A percentile compares a stretch with the other conserved stretches of the same genome.
Evolutionary conservation across 352 stramenopile species (phyloP).

Genomic region (Stramenopiles sp.): DNA sequence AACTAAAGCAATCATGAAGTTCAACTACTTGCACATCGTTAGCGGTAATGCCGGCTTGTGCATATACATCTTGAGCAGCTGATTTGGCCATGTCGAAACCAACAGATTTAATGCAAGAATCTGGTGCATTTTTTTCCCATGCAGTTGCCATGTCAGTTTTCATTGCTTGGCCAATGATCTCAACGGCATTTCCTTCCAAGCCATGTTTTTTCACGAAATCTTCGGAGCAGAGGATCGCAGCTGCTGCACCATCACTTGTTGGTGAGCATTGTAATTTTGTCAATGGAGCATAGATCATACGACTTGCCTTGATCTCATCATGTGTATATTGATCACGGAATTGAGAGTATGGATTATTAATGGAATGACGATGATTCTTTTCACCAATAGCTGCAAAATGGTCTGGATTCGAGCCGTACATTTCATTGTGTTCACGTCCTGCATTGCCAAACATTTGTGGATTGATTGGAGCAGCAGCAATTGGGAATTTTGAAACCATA

Average conservation of each 20-base stretch:
- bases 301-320: constrained; percentile 15
- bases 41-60: not conserved
- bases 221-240: constrained; percentile 13
- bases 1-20: constrained; percentile 17
- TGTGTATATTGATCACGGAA: constrained; percentile 16
- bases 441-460: constrained; percentile 18
- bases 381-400: constrained; percentile 16
- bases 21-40: constrained; percentile 12
- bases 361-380: constrained; percentile 15
- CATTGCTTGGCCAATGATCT: constrained; percentile 19
- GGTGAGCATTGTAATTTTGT: constrained; percentile 19
- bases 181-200: constrained; percentile 14
- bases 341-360: constrained; percentile 16
- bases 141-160: constrained; percentile 10
- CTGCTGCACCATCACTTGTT: constrained; percentile 15
- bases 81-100: constrained; percentile 15
- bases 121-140: constrained; percentile 10
- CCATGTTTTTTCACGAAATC: constrained; percentile 16
- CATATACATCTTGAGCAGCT: constrained; percentile 14
- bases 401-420: constrained; percentile 14
- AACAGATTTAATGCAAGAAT: constrained; percentile 15
- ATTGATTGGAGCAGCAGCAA: constrained; percentile 9
- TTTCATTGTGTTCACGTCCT: constrained; percentile 12
- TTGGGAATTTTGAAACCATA: constrained; percentile 14
- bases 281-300: constrained; percentile 10